Percentiles rank a stretch among this genome's conserved stretches.
Evolutionary conservation across 2,329 filamentous ascomycete genomes (phyloP).

Genomic region (Colletotrichum musae): DNA sequence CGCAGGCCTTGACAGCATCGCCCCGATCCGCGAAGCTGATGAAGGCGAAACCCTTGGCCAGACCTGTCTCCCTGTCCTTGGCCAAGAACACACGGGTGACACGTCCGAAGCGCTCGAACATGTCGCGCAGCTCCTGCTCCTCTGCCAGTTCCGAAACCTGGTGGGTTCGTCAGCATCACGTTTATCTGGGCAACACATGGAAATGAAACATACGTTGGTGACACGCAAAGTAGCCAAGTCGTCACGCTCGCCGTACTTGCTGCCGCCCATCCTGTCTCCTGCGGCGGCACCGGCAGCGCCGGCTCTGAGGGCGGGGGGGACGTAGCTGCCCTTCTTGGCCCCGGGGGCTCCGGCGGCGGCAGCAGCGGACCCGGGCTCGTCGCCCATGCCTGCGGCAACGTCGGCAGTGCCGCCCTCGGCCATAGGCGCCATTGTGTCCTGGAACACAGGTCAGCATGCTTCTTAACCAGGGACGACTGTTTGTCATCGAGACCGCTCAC

Average conservation of each 20-base stretch:
- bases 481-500: background rate
- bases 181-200: background rate
- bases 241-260: constrained; percentile 91
- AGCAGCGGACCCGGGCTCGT: constrained; percentile 61
- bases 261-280: constrained; percentile 87
- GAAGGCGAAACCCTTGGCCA: constrained; percentile 99
- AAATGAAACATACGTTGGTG: constrained; percentile 83
- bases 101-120: constrained; percentile 97
- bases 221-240: constrained; percentile 96
- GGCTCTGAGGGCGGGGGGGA: constrained; percentile 92
- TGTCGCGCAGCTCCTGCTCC: constrained; percentile 93
- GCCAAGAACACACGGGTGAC: constrained; percentile 98
- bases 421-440: constrained; percentile 94
- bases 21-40: constrained; percentile 94
- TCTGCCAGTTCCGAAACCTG: constrained; percentile 97
- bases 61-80: constrained; percentile 95
- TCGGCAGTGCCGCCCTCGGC: constrained; percentile 67
- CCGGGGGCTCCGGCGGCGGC: constrained; percentile 73
- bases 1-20: constrained; percentile 92
- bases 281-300: constrained; percentile 68
- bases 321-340: constrained; percentile 87
- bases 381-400: constrained; percentile 68
- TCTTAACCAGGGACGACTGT: background rate
- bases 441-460: background rate
- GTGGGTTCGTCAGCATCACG: constrained; percentile 47